Conservation (phyloP, 2,329 filamentous ascomycete genomes). For the Hypoxylon sp. region DNA sequence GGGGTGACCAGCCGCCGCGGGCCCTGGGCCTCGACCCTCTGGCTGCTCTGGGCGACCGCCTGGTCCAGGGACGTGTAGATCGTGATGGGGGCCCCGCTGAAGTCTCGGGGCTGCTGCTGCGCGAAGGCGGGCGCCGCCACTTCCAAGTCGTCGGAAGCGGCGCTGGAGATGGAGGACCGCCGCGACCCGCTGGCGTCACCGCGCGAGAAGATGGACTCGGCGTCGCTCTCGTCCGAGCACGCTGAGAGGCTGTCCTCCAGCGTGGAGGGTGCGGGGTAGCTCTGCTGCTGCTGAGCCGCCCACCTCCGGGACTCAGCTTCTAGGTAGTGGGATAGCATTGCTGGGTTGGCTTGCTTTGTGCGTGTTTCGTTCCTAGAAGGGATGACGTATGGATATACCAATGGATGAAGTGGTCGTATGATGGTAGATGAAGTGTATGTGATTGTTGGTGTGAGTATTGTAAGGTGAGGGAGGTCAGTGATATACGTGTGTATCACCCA, state of each 20-base stretch:
- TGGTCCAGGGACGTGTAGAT: conserved; percentile 51
- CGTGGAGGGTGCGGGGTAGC: conserved; percentile 32
- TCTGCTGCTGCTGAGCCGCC: conserved; percentile 36
- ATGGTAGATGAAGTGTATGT: background rate
- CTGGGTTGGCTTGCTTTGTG: background rate
- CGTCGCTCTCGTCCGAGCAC: conserved; percentile 37
- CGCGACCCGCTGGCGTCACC: conserved; percentile 38
- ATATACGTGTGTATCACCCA: background rate
- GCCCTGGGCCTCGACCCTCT: conserved; percentile 37
- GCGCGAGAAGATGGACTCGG: conserved; percentile 41
- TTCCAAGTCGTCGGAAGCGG: conserved; percentile 40
- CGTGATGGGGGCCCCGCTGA: conserved; percentile 45
- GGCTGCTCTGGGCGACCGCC: conserved; percentile 47
- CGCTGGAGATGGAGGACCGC: conserved; percentile 47
- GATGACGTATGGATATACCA: conserved; percentile 24
- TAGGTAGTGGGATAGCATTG: conserved; percentile 47
- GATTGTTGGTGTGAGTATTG: background rate
- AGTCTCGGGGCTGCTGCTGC: conserved; percentile 41
- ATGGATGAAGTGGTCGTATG: conserved; percentile 18
- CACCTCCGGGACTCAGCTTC: conserved; percentile 44
- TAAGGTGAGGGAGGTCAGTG: conserved; percentile 1
- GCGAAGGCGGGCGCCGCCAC: conserved; percentile 35
- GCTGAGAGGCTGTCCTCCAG: conserved; percentile 26
- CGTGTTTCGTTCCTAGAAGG: conserved; percentile 5
- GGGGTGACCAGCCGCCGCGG: conserved; percentile 47